Evolutionary conservation across 2,329 filamentous ascomycete genomes (phyloP).

Genomic region (Cladosporium sp.): DNA sequence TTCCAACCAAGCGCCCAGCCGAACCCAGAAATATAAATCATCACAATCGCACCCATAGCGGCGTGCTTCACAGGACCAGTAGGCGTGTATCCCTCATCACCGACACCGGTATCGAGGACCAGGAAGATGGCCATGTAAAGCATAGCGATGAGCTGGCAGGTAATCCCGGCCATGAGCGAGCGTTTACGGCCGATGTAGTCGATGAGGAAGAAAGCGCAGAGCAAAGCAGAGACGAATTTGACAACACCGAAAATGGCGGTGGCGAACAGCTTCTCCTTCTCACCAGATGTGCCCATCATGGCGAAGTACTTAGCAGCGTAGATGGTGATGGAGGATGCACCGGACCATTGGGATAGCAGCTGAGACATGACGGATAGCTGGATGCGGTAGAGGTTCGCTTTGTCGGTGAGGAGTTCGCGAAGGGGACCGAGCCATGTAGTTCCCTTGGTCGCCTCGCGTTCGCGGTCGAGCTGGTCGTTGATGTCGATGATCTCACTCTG

Average conservation of each 20-base stretch:
- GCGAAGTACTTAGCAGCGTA: constrained; percentile 72
- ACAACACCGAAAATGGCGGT: constrained; percentile 73
- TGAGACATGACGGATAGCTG: constrained; percentile 67
- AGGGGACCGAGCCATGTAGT: constrained; percentile 61
- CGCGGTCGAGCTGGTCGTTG: constrained; percentile 61
- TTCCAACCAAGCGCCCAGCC: constrained; percentile 72
- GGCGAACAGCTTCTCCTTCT: constrained; percentile 65
- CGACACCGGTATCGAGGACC: constrained; percentile 56
- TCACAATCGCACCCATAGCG: constrained; percentile 59
- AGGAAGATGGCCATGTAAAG: constrained; percentile 53
- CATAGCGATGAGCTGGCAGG: constrained; percentile 49
- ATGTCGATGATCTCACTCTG: constrained; percentile 58
- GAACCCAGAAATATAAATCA: constrained; percentile 55
- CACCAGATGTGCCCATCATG: constrained; percentile 65
- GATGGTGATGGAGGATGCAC: constrained; percentile 66
- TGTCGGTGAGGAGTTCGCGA: constrained; percentile 64
- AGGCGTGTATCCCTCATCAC: constrained; percentile 45
- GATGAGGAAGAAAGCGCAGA: constrained; percentile 73
- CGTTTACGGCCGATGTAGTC: constrained; percentile 73
- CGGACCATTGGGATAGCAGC: constrained; percentile 69
- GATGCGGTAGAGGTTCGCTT: constrained; percentile 68
- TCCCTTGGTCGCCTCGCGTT: constrained; percentile 67
- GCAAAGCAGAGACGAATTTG: constrained; percentile 63
- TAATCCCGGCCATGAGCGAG: constrained; percentile 46
- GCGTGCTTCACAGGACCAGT: constrained; percentile 50